Base-by-base conservation (phyloP, 1,284 basidiomycete species). In the Microbotryum scabiosae region DNA sequence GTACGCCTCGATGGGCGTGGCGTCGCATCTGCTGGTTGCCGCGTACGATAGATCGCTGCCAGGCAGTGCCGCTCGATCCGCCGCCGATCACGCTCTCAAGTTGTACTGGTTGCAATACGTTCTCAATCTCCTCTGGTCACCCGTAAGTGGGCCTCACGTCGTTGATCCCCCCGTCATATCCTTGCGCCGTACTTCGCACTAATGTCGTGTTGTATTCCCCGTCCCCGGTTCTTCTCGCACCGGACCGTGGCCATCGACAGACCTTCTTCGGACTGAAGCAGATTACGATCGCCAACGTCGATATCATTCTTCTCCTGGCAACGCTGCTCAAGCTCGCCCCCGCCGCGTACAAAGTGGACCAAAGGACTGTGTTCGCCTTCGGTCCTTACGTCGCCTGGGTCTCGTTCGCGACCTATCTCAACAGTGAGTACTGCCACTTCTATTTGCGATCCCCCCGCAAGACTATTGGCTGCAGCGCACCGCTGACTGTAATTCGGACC, bases 91-190 rank as follows among this genome's bases (percentile, higher is more conserved):
- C 46, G 84, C 82, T 3, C 74, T 88, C 46, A 77, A 77, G 41
- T 76, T 88, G 49, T 88, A 89, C 77, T 89, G 85, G 75, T 78
- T 77, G 6, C 86, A 88, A 72, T 77, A 88, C 45, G 83, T 76
- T 0, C 74, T 88, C 50, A 88, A 88, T 76, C 75, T 82, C 57
- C 65, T 80, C 30, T 89, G 86, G 86, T 82, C 82, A 23, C 85
- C 86, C 5, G 61, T 61, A 16, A 10, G 61, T 54, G 3, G 48
- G 12, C 36, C 2, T 44, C 56, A 9, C 36, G 14, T 32, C 36
- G 18, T 14, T 26, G 18, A 36, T 51, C 32, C 43, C 30, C 2
- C 30, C 41, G 3, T 18, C 21, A 5, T 21, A 16, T 18, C 28
- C 52, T 21, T 45, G 5, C 32, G n/a, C 5, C n/a, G 10, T 2